phyloP scores from a whole-genome alignment of 2,329 filamentous ascomycete species.

The Incumbomyces delicatus region DNA sequence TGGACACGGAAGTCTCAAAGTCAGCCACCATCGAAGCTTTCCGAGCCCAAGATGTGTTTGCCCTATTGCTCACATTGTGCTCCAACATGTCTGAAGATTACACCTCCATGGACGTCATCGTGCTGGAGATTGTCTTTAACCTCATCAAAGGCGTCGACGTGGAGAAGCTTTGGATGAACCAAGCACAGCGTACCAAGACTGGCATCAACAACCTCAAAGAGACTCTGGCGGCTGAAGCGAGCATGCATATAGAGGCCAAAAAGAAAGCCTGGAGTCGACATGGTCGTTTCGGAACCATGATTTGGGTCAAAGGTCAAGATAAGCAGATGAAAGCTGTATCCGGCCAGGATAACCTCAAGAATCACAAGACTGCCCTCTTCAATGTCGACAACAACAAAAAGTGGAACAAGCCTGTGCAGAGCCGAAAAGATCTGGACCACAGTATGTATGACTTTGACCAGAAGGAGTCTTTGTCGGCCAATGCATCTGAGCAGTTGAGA shows the following conservation, averaged over 20 bases:
- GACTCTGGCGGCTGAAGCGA: constrained; percentile 70
- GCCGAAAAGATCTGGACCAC: constrained; percentile 52
- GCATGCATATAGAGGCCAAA: constrained; percentile 69
- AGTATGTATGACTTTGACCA: constrained; percentile 63
- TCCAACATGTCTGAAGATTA: constrained; percentile 95
- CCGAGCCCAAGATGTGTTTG: constrained; percentile 80
- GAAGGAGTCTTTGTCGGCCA: constrained; percentile 57
- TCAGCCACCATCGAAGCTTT: constrained; percentile 84
- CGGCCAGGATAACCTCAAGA: constrained; percentile 73
- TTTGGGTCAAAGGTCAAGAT: constrained; percentile 85
- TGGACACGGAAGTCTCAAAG: constrained; percentile 79
- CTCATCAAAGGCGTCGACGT: constrained; percentile 81
- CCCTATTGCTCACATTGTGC: constrained; percentile 72
- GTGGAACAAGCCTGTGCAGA: constrained; percentile 68
- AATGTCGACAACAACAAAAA: constrained; percentile 90
- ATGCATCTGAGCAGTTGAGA: constrained; percentile 67
- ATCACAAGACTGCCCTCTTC: constrained; percentile 61
- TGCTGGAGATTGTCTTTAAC: constrained; percentile 88
- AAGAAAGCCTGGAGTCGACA: constrained; percentile 75
- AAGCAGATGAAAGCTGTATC: constrained; percentile 77
- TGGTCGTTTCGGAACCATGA: constrained; percentile 92
- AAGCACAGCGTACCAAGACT: constrained; percentile 58
- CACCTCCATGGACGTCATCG: constrained; percentile 72
- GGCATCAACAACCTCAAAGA: constrained; percentile 63
- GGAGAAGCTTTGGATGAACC: constrained; percentile 74